phyloP scores from a whole-genome alignment of 2,329 filamentous ascomycete species.

The Neofusicoccum parvum region DNA sequence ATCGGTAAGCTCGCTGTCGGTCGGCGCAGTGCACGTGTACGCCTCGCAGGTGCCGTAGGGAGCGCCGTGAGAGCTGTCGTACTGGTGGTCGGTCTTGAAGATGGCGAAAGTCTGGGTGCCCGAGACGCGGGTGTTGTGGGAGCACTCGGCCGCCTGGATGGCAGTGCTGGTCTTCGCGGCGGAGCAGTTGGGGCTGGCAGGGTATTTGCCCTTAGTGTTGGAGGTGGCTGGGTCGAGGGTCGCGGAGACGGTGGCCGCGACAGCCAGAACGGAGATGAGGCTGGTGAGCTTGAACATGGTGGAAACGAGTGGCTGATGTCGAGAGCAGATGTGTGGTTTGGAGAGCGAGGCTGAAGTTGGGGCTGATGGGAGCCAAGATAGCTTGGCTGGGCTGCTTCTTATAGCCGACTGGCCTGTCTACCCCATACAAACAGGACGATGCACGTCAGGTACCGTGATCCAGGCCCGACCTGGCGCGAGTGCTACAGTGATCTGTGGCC shows the following conservation, averaged over 20 bases:
- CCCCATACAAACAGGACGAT: neutral
- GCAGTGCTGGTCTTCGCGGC: constrained; percentile 36
- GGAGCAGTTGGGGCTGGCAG: constrained; percentile 25
- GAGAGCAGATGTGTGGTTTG: neutral
- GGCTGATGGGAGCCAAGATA: neutral
- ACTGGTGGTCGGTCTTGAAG: constrained; percentile 48
- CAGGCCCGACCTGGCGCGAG: neutral
- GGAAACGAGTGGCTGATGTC: neutral
- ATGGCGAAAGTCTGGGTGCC: constrained; percentile 43
- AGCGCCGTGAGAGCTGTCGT: constrained; percentile 46
- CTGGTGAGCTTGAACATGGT: constrained; percentile 9
- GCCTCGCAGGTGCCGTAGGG: constrained; percentile 46
- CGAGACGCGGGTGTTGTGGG: constrained; percentile 43
- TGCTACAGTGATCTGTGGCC: neutral
- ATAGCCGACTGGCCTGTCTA: neutral
- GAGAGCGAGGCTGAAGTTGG: neutral
- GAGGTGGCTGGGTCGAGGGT: constrained; percentile 41
- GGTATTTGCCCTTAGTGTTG: constrained; percentile 41
- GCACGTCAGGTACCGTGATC: neutral
- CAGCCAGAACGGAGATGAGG: constrained; percentile 24
- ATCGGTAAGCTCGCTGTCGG: neutral
- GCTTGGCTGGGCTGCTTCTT: neutral
- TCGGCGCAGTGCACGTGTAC: constrained; percentile 8
- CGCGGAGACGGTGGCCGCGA: constrained; percentile 26
- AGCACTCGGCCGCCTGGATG: constrained; percentile 48